Evolutionary conservation across 805 yeast species (phyloP), one percentile per base, ranked within the genome.

Genomic region (Lachancea thermotolerans): DNA sequence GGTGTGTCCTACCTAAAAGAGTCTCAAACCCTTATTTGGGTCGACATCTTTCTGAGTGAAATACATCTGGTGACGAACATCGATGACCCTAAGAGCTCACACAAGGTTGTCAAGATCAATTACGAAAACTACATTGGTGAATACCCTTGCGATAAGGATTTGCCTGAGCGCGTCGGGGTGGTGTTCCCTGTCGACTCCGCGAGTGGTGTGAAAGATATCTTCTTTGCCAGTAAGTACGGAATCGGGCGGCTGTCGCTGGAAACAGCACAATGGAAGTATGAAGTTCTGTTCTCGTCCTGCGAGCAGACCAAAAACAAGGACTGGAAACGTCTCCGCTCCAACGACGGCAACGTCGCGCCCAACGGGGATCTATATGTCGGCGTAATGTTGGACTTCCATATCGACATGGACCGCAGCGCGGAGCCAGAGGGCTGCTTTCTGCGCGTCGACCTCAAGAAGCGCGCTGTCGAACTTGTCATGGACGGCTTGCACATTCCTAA

Each of bases 331-430:
- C 61, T 75, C 60, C 70, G 89, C 56, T 82, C 93, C 35, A 89
- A 89, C 57, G 97, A 89, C 59, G 96, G 96, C 0, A 75, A 78
- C 38, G 75, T 88, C 35, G 89, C 86, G 48, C 82, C 85, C 3
- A 68, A 77, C 56, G 95, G 96, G 1, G 53, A 52, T 8, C 74
- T 88, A 41, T 82, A 85, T 76, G 78, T 85, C 41, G 96, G 96
- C 1, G 71, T 90, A 16, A 89, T 89, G 95, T 71, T 72, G 17
- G 79, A 78, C 47, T 78, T 77, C 52, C 71, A 68, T 12, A 57
- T 63, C 21, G 51, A 41, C 15, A 46, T 52, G 12, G 64, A 61
- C 12, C 56, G 53, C 17, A 57, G 61, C 12, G 44, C 59, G n/a
- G 65, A 68, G 1, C 76, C 75, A 25, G 55, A 58, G 44, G 96